Evolutionary conservation across 108 stramenopile species (phyloP).

Genomic region (Skeletonema costatum): DNA sequence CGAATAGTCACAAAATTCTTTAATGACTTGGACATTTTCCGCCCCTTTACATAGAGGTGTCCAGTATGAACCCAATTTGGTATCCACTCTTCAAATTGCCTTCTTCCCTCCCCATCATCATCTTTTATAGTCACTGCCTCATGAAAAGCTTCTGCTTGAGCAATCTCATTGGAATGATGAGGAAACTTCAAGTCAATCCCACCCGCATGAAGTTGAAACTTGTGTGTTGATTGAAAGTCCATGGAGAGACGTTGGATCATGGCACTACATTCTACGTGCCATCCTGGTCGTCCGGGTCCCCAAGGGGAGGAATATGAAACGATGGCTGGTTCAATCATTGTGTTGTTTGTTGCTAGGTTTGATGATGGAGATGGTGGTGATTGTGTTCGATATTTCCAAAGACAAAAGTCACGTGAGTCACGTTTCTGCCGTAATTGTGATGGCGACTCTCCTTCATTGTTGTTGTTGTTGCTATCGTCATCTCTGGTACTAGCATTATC

Average conservation of each 20-base stretch:
- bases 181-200: slow-evolving; percentile 98
- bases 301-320: slow-evolving; percentile 91
- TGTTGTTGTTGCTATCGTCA: neutral
- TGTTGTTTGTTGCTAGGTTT: slow-evolving; percentile 35
- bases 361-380: neutral
- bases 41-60: slow-evolving; percentile 96
- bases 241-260: slow-evolving; percentile 70
- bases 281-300: slow-evolving; percentile 96
- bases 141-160: slow-evolving; percentile 86
- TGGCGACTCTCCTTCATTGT: slow-evolving; percentile 4
- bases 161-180: slow-evolving; percentile 99
- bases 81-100: slow-evolving; percentile 80
- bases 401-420: slow-evolving; percentile 95
- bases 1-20: slow-evolving; percentile 97
- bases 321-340: slow-evolving; percentile 44
- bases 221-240: slow-evolving; percentile 54
- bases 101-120: neutral
- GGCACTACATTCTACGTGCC: slow-evolving; percentile 99
- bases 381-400: slow-evolving; percentile 88
- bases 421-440: slow-evolving; percentile 48
- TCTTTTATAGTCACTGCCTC: neutral
- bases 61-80: slow-evolving; percentile 98
- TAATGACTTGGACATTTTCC: slow-evolving; percentile 98
- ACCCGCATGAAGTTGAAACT: slow-evolving; percentile 85
- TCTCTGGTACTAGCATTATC: slow-evolving; percentile 33